Base-by-base conservation (phyloP, 1,284 basidiomycete species). In the Ceraceosorus guamensis region DNA sequence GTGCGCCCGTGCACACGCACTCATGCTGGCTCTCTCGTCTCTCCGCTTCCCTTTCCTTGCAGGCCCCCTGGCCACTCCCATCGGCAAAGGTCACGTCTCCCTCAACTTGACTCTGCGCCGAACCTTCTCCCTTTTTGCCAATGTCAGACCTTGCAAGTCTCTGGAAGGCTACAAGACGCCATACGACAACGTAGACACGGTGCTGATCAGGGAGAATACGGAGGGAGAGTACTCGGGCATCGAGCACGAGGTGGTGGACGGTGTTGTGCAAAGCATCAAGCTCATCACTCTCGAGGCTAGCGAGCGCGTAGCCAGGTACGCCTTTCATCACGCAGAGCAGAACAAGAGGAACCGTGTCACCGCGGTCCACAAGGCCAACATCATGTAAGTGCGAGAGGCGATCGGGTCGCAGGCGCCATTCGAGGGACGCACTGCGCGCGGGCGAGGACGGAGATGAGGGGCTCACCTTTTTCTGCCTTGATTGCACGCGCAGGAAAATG, bases 211-310 rank as follows among this genome's bases (percentile, higher is more conserved):
- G 75, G 95, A 99, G 81, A 99, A 99, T 80, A 99, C 95, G 33
- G 95, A 99, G 80, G 95, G 95, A 75, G 95, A 99, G 80, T 99
- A 98, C 81, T 97, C 92, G 64, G 93, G 93, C 66, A 96, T 97
- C 71, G 93, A 97, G 79, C 93, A 97, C 79, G 91, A 96, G 84
- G 86, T 88, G 61, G 87, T 98, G 66, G 91, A 96, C 68, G 95
- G 95, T 65, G 95, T 99, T 62, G 95, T 99, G 46, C 95, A 99
- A 80, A 96, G 91, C 52, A 98, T 99, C 82, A 99, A 99, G 80
- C 85, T 99, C 59, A 98, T 98, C 78, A 99, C 95, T 43, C 93
- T 92, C 86, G 89, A 97, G 65, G 95, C 95, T 30, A 97, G 93
- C 13, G 92, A 97, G 80, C 90, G 95, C 59, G 93, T 99, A 55